Base-by-base conservation (phyloP, 73 alveolate species). In the Diophrys appendiculata region DNA sequence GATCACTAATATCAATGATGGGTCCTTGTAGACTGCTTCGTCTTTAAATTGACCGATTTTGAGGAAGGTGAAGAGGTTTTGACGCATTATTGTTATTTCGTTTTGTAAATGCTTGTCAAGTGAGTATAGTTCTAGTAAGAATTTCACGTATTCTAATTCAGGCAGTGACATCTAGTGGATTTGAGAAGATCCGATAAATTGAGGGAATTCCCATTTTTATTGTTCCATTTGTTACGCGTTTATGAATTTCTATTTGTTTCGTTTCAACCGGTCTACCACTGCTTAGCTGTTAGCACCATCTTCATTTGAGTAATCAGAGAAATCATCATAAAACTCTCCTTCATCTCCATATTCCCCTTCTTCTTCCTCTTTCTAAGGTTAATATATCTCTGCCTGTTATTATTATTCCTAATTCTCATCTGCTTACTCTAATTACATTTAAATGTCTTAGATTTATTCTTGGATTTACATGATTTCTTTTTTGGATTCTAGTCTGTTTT, bases 21-120 rank as follows among this genome's bases (percentile, higher is more conserved):
- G 99, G 52, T 95, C 99, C 32, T 54, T 73, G 72, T 79, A 95
- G 43, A 78, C 86, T 13, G 94, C 80, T 53, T 90, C 97, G 52
- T 54, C 74, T 2, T 90, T 69, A 77, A 92, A 95, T 72, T 95
- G 97, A 71, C 91, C 88, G 25, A 81, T 90, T 54, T 88, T 88
- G 23, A 95, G 81, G 32, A 88, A 72, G 83, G 83, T 95, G 43
- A 90, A 86, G 29, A 95, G 72, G 78, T 94, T 91, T 69, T 82
- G 84, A 89, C 81, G 84, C 81, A 95, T 68, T 14, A 80, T 88
- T 54, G 73, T 77, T 11, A 93, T 94, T 35, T 77, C 87, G 64
- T 68, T 78, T 25, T 69, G 79, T 32, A 95, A 81, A n/a, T 84
- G 80, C 73, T 81, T 87, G 69, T 95, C 99, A 73, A 95, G 68